Evolutionary conservation across 768 basidiomycete species (phyloP).

Genomic region (Rhizopogon rudus): DNA sequence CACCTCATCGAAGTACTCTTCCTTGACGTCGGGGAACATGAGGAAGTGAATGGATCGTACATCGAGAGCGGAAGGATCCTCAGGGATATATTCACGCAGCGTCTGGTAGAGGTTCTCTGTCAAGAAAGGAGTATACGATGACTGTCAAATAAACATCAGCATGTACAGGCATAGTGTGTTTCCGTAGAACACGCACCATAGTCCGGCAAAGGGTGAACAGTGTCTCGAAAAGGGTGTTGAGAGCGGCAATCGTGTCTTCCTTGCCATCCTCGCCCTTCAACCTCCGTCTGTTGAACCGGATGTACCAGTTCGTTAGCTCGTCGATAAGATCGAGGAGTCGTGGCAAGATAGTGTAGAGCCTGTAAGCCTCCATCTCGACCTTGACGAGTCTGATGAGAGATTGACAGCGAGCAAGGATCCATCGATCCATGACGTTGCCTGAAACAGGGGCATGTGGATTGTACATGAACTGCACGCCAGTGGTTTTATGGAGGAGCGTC

Average conservation of each 20-base stretch:
- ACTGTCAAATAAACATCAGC: slow-evolving; percentile 40
- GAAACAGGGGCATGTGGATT: slow-evolving; percentile 81
- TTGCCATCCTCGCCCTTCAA: slow-evolving; percentile 92
- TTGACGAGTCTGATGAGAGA: slow-evolving; percentile 89
- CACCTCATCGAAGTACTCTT: slow-evolving; percentile 89
- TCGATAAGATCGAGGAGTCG: slow-evolving; percentile 87
- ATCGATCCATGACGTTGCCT: slow-evolving; percentile 95
- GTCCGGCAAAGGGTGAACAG: slow-evolving; percentile 92
- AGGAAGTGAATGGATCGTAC: slow-evolving; percentile 94
- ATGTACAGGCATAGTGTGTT: neutral
- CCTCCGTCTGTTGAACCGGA: slow-evolving; percentile 94
- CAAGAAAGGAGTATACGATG: slow-evolving; percentile 97
- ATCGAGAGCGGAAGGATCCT: slow-evolving; percentile 65
- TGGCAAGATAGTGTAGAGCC: slow-evolving; percentile 97
- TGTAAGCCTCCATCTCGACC: slow-evolving; percentile 95
- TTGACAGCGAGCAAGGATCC: slow-evolving; percentile 98
- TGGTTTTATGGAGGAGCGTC: slow-evolving; percentile 77
- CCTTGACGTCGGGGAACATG: slow-evolving; percentile 87
- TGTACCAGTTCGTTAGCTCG: slow-evolving; percentile 99
- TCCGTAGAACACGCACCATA: slow-evolving; percentile 56
- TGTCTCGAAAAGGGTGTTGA: slow-evolving; percentile 96
- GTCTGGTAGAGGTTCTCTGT: slow-evolving; percentile 96
- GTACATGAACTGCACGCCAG: slow-evolving; percentile 76
- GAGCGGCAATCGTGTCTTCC: slow-evolving; percentile 80
- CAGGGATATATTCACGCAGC: slow-evolving; percentile 79